Conservation (phyloP, 345 rosid species). For the Populus ilicifolia region DNA sequence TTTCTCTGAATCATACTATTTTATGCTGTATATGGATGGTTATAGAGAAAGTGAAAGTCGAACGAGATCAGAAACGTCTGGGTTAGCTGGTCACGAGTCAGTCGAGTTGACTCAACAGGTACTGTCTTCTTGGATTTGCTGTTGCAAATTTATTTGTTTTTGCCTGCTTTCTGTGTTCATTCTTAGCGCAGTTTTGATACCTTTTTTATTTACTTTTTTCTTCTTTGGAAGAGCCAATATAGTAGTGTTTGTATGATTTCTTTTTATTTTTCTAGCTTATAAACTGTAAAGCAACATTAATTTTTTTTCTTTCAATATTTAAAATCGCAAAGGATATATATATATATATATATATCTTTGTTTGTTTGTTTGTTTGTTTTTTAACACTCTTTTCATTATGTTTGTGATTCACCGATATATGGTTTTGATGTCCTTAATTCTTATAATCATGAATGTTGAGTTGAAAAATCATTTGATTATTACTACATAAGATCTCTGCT, state of each 20-base stretch:
- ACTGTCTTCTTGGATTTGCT: conserved; percentile 16
- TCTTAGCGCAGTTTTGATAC: not conserved
- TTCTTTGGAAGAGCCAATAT: not conserved
- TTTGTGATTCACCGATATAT: not conserved
- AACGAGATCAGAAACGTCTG: conserved; percentile 29
- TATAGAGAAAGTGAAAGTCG: conserved; percentile 27
- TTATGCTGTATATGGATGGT: conserved; percentile 29
- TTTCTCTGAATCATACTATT: not conserved
- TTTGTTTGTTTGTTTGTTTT: not conserved
- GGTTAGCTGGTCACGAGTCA: conserved; percentile 13
- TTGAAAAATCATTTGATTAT: too few species aligned
- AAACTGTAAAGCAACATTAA: not conserved
- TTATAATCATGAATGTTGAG: not conserved
- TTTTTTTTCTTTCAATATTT: not conserved
- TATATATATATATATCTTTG: too few species aligned
- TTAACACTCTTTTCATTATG: not conserved
- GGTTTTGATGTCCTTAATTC: not conserved
- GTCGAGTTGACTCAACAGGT: conserved; percentile 27
- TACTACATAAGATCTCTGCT: too few species aligned
- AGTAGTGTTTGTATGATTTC: not conserved
- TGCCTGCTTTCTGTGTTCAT: not conserved
- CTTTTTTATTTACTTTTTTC: not conserved
- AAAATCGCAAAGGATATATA: not conserved
- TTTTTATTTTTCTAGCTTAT: not conserved
- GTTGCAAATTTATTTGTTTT: not conserved